phyloP scores from a whole-genome alignment of 2,329 filamentous ascomycete species.

The Colletotrichum truncatum region DNA sequence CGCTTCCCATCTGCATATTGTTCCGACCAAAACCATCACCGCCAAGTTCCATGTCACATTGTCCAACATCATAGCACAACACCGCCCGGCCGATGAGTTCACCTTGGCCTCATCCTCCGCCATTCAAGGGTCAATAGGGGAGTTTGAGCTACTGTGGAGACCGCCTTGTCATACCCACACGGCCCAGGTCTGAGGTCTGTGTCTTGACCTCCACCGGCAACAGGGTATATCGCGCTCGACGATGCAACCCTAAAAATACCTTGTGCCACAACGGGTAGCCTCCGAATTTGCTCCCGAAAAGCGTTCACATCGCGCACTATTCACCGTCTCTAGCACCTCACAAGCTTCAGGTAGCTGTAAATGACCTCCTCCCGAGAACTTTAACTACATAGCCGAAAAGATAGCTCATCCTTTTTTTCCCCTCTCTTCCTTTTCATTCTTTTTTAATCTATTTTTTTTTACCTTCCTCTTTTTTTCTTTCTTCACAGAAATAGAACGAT shows the following conservation, averaged over 20 bases:
- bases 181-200: constrained; percentile 6
- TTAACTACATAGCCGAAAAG: neutral
- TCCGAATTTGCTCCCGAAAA: constrained; percentile 23
- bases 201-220: neutral
- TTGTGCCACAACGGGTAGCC: constrained; percentile 2
- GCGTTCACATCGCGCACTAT: neutral
- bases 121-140: constrained; percentile 10
- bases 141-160: constrained; percentile 9
- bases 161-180: constrained; percentile 21
- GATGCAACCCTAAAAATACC: constrained; percentile 28
- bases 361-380: neutral
- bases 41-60: neutral
- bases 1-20: constrained; percentile 21
- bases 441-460: neutral
- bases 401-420: neutral
- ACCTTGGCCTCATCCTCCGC: neutral
- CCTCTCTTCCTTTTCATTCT: too few species aligned
- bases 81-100: neutral
- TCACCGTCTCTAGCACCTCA: neutral
- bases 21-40: constrained; percentile 6
- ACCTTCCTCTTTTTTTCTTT: neutral
- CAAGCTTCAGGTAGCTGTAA: constrained; percentile 26
- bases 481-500: constrained; percentile 23
- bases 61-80: neutral
- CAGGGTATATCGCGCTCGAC: constrained; percentile 6